Evolutionary conservation across 768 basidiomycete species (phyloP).

Genomic region (Calvatia gigantea): DNA sequence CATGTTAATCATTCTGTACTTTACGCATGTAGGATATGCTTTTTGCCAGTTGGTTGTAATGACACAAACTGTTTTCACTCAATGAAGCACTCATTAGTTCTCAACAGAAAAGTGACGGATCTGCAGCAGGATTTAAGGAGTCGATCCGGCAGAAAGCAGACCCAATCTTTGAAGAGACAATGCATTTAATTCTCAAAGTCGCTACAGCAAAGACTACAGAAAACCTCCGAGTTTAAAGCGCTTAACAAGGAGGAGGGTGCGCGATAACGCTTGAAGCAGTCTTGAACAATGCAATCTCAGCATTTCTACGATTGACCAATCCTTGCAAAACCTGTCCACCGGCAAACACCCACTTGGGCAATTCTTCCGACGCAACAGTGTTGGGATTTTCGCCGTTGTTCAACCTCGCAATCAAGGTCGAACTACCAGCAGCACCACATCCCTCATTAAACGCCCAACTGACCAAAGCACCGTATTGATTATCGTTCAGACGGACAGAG

Average conservation of each 20-base stretch:
- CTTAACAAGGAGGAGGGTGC: slow-evolving; percentile 21
- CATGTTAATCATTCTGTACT: neutral
- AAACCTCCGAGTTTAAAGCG: no score
- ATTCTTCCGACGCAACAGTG: slow-evolving; percentile 28
- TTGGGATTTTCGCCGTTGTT: slow-evolving; percentile 29
- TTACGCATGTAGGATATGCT: neutral
- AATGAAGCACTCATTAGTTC: neutral
- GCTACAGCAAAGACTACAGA: neutral
- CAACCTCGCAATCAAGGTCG: slow-evolving; percentile 25
- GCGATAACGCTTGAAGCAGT: slow-evolving; percentile 25
- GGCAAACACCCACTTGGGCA: slow-evolving; percentile 28
- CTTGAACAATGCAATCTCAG: slow-evolving; percentile 28
- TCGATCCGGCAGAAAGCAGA: no score
- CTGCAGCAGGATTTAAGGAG: no score
- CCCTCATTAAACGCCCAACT: slow-evolving; percentile 30
- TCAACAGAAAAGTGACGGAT: neutral
- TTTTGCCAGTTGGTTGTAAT: neutral
- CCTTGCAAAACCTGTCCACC: slow-evolving; percentile 25
- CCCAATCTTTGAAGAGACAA: no score
- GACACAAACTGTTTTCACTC: neutral
- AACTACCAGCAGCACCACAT: slow-evolving; percentile 23
- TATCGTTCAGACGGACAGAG: slow-evolving; percentile 24
- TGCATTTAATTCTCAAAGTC: no score
- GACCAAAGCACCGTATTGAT: slow-evolving; percentile 29
- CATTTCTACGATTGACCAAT: slow-evolving; percentile 23